Evolutionary conservation across 306 rosid genomes (phyloP).

Genomic region (Astragalus glycyphyllos): DNA sequence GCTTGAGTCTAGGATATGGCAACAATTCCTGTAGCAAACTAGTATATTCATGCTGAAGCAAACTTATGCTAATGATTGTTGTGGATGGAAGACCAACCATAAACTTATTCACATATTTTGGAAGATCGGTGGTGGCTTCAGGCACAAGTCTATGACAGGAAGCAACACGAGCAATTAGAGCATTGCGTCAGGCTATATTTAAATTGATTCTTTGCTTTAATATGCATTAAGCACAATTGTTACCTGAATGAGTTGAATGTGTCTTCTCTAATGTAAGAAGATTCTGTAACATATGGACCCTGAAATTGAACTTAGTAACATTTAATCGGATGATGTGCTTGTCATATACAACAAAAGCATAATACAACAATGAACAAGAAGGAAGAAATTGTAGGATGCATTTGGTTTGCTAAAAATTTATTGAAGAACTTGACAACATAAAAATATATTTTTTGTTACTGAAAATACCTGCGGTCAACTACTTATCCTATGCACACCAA

Average conservation of each 20-base stretch:
- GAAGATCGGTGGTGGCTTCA: conserved; percentile 61
- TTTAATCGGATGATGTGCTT: background rate
- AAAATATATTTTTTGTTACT: background rate
- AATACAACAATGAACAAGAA: conserved; percentile 19
- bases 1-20: conserved; percentile 56
- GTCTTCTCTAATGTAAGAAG: conserved; percentile 52
- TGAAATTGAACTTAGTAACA: conserved; percentile 47
- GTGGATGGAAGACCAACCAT: conserved; percentile 71
- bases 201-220: conserved; percentile 38
- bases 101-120: conserved; percentile 64
- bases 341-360: conserved; percentile 37
- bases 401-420: too few relatives aligned
- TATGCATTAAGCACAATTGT: conserved; percentile 32
- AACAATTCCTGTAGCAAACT: conserved; percentile 67
- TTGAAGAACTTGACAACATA: too few relatives aligned
- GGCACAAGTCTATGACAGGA: conserved; percentile 67
- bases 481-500: background rate
- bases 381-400: too few relatives aligned
- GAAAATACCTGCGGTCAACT: background rate
- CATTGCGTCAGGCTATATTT: conserved; percentile 32
- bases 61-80: conserved; percentile 66
- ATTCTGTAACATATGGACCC: conserved; percentile 55
- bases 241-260: conserved; percentile 57
- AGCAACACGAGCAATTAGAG: conserved; percentile 32
- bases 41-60: conserved; percentile 70